Base-by-base conservation (phyloP, 2,329 filamentous ascomycete species). In the Metarhizium rileyi region DNA sequence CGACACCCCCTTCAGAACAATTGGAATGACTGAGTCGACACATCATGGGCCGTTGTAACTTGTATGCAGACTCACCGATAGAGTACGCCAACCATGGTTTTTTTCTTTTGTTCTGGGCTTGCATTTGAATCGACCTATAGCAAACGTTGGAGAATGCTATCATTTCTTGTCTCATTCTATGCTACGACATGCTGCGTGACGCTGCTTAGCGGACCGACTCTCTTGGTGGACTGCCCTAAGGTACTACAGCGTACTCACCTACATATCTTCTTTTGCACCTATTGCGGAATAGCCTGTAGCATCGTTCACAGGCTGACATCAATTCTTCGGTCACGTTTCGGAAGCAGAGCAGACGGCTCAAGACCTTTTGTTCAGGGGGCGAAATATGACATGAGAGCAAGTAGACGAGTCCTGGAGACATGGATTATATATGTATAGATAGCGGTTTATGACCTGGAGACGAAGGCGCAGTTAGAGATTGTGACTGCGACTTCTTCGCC, bases 21-120 rank as follows among this genome's bases (percentile, higher is more conserved):
- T 42, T 25, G 10, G 22, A 12, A 25, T 42, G 38, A 38, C 10
- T 25, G 20, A 23, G 38, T 25, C 38, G 9, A 42, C 49, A 45
- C 50, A 38, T 30, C 10, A 42, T 53, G 49, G 46, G 56, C 57
- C 56, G 53, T 61, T 60, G 53, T 53, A n/a, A n/a, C n/a, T 57
- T 56, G 38, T 12, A 46, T 40, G 47, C 53, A 47, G 35, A 35
- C 47, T 50, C 50, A 42, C 30, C n/a, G 25, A 9, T 12, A 6
- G 33, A 16, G 28, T 33, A 20, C 26, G n/a, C 49, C 41, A 52
- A 51, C 44, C 45, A 8, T 44, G 52, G 53, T 54, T 57, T 58
- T 50, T 48, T 28, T 1, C 14, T 25, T 38, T 44, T 35, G 5
- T 30, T 14, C 8, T 14, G 30, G 50, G 48, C 55, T 55, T 52